Percentiles rank a stretch among this genome's conserved stretches.
Evolutionary conservation across 257 asterid species (phyloP).

Genomic region (Cruciata laevipes): DNA sequence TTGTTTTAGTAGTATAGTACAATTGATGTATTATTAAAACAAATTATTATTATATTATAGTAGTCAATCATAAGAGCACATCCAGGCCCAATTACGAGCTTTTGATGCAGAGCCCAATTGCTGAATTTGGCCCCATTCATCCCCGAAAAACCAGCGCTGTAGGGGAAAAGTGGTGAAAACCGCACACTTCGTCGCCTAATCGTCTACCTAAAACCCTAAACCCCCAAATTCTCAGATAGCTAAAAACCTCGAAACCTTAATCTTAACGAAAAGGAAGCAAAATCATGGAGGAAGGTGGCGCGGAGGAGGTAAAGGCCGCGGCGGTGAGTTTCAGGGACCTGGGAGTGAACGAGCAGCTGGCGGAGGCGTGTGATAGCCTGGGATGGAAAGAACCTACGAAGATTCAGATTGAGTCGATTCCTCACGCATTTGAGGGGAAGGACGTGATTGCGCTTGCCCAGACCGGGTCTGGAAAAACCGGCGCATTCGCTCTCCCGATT

Average conservation of each 20-base stretch:
- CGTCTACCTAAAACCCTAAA: background rate
- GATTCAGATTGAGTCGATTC: constrained; percentile 68
- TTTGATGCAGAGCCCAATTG: too few relatives aligned
- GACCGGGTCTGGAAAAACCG: constrained; percentile 98
- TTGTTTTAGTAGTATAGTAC: too few relatives aligned
- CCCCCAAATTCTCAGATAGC: background rate
- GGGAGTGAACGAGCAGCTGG: constrained; percentile 59
- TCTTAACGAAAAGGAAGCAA: background rate
- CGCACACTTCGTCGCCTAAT: background rate
- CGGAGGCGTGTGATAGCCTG: constrained; percentile 67
- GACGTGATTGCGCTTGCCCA: constrained; percentile 89
- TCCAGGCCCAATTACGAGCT: too few relatives aligned
- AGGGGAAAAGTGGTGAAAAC: too few relatives aligned
- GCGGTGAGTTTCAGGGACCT: constrained; percentile 51
- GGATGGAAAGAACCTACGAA: constrained; percentile 72
- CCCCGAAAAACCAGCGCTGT: too few relatives aligned
- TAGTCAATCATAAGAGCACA: too few relatives aligned
- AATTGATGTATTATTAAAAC: too few relatives aligned
- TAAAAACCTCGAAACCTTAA: background rate
- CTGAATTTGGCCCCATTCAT: too few relatives aligned
- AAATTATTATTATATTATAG: too few relatives aligned
- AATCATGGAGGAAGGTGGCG: background rate
- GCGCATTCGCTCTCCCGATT: constrained; percentile 87
- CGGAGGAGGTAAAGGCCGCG: background rate
- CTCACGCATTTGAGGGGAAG: constrained; percentile 64